A percentile compares a stretch with the other conserved stretches of the same genome.
phyloP scores from a whole-genome alignment of 305 asterid species.

The Withania somnifera region DNA sequence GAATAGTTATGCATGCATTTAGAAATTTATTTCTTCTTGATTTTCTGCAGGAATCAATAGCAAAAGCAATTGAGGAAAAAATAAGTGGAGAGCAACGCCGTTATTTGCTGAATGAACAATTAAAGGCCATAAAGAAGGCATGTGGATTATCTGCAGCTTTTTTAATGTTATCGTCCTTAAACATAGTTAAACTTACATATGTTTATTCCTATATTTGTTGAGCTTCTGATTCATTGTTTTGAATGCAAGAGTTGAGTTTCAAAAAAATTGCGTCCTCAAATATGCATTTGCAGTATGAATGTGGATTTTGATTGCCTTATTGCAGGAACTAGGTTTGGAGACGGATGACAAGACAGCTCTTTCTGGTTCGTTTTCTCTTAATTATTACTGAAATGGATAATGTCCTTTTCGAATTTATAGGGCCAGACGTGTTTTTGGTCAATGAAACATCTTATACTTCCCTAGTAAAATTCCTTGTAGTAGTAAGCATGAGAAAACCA shows the following conservation, averaged over 20 bases:
- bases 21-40: slow-evolving; percentile 7
- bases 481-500: not conserved
- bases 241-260: not conserved
- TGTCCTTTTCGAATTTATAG: not conserved
- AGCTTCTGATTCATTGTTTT: not conserved
- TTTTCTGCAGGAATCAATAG: slow-evolving; percentile 74
- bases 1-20: not conserved
- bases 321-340: slow-evolving; percentile 94
- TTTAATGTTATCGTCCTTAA: not conserved
- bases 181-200: not conserved
- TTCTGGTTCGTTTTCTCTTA: slow-evolving; percentile 47
- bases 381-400: not conserved
- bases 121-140: slow-evolving; percentile 97
- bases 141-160: slow-evolving; percentile 1
- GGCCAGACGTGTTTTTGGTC: not conserved
- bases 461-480: not conserved
- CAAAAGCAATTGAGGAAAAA: slow-evolving; percentile 98
- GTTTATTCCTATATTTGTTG: not conserved
- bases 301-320: slow-evolving; percentile 6
- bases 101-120: slow-evolving; percentile 85
- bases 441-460: not conserved
- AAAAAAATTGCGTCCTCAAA: not conserved
- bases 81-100: slow-evolving; percentile 98
- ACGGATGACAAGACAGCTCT: slow-evolving; percentile 98
- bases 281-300: not conserved